Evolutionary conservation across 2,329 filamentous ascomycete species (phyloP).

Genomic region (Gaeumannomyces sp.): DNA sequence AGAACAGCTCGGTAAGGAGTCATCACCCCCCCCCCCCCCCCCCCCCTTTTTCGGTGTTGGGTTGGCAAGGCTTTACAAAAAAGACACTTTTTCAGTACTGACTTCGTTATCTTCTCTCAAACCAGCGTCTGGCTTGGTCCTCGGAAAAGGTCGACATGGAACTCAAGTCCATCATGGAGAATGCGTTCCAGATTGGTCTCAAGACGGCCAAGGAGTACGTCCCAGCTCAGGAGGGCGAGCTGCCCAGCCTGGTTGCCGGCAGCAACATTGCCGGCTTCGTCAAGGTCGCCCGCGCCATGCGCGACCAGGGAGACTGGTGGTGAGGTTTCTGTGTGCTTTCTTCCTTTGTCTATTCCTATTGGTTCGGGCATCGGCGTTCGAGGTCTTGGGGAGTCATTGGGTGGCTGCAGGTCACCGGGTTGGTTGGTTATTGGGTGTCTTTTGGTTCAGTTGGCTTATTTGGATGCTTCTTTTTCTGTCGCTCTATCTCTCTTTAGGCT

Average conservation of each 20-base stretch:
- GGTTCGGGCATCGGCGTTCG: neutral
- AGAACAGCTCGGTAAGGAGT: conserved; percentile 63
- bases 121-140: conserved; percentile 74
- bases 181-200: conserved; percentile 83
- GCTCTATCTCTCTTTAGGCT: neutral
- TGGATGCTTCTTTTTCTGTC: conserved; percentile 2
- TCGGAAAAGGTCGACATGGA: conserved; percentile 83
- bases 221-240: conserved; percentile 68
- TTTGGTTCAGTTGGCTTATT: conserved; percentile 5
- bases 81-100: neutral
- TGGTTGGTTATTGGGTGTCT: neutral
- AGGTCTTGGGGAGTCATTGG: neutral
- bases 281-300: conserved; percentile 93
- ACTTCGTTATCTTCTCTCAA: neutral
- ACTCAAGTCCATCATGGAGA: conserved; percentile 92
- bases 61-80: neutral
- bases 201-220: conserved; percentile 88
- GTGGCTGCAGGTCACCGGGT: too few relatives aligned
- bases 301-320: conserved; percentile 96
- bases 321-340: conserved; percentile 7
- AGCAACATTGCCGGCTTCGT: conserved; percentile 97
- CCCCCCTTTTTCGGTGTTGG: too few relatives aligned
- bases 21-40: too few relatives aligned
- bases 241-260: conserved; percentile 85
- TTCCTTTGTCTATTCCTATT: neutral